Evolutionary conservation across 1,284 basidiomycete species (phyloP).

Genomic region (Kalmanozyma brasiliensis): DNA sequence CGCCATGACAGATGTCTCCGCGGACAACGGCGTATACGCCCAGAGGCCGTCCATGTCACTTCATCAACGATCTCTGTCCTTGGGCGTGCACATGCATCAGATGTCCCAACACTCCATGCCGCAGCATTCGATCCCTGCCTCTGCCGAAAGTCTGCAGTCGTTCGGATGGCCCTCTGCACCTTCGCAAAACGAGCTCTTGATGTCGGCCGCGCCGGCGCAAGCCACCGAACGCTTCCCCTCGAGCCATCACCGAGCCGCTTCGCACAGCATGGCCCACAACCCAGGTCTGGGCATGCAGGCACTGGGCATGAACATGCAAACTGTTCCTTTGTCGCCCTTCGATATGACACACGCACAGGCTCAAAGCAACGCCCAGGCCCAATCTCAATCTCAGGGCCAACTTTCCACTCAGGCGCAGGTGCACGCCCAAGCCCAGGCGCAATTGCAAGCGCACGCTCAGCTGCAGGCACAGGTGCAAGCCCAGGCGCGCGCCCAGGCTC

Average conservation of each 20-base stretch:
- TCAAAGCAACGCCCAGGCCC: slow-evolving; percentile 12
- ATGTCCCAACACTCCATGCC: slow-evolving; percentile 29
- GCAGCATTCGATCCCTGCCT: slow-evolving; percentile 31
- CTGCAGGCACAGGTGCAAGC: slow-evolving; percentile 20
- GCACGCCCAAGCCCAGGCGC: slow-evolving; percentile 23
- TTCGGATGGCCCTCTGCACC: slow-evolving; percentile 43
- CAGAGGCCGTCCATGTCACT: slow-evolving; percentile 26
- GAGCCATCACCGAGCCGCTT: slow-evolving; percentile 34
- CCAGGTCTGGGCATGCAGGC: slow-evolving; percentile 18
- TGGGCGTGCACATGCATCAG: slow-evolving; percentile 44
- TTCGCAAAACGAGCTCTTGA: slow-evolving; percentile 28
- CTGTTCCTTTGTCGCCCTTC: slow-evolving; percentile 11
- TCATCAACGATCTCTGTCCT: slow-evolving; percentile 46
- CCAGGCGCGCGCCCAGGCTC: slow-evolving; percentile 24
- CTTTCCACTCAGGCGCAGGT: slow-evolving; percentile 18
- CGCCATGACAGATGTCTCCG: slow-evolving; percentile 15
- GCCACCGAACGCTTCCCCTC: slow-evolving; percentile 11
- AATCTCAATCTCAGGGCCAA: slow-evolving; percentile 10
- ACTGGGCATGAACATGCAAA: slow-evolving; percentile 28
- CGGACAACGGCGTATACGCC: slow-evolving; percentile 4
- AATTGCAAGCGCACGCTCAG: slow-evolving; percentile 28
- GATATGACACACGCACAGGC: slow-evolving; percentile 19
- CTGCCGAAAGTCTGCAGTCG: slow-evolving; percentile 28
- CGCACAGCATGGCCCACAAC: slow-evolving; percentile 34
- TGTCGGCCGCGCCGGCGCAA: slow-evolving; percentile 34